These are phyloP conservation scores for Cymbopogon citratus DNA, from an alignment of 176 grass and related monocot genomes.

Conservation along the genomic window DNA sequence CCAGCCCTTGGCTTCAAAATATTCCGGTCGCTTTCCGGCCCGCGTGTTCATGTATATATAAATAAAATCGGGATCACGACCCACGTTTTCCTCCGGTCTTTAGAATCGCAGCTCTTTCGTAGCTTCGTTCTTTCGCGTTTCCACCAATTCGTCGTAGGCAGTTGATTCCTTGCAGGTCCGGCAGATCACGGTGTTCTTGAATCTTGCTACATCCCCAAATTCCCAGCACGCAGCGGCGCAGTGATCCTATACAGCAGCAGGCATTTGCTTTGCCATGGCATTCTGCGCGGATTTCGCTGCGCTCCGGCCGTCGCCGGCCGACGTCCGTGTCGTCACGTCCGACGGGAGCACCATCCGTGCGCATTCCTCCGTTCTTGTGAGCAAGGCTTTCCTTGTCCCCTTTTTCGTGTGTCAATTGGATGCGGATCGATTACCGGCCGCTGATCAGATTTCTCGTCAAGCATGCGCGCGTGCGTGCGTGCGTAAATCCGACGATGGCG, in stretches of 20 bases:
- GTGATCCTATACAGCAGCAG: not conserved
- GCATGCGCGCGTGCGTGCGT: not conserved
- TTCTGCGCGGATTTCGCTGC: not conserved
- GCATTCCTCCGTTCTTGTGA: slow-evolving; percentile 72
- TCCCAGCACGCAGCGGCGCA: not conserved
- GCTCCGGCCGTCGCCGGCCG: slow-evolving; percentile 27
- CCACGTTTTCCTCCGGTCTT: not conserved
- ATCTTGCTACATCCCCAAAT: not conserved
- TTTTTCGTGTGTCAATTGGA: not conserved
- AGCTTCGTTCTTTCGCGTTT: not conserved
- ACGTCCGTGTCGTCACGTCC: slow-evolving; percentile 59
- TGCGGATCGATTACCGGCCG: not conserved
- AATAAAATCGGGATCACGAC: not conserved
- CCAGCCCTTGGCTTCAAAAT: no score
- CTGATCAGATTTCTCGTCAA: not conserved
- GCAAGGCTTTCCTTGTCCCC: not conserved
- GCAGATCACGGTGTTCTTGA: not conserved
- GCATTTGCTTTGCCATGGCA: not conserved
- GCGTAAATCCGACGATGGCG: not conserved
- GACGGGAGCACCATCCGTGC: slow-evolving; percentile 44
- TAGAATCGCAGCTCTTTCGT: not conserved
- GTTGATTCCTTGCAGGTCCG: not conserved
- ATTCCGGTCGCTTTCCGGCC: not conserved
- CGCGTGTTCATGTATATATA: not conserved
- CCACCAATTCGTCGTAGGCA: not conserved